Evolutionary conservation across 2,329 filamentous ascomycete genomes (phyloP).

Genomic region (Alternaria ethzedia): DNA sequence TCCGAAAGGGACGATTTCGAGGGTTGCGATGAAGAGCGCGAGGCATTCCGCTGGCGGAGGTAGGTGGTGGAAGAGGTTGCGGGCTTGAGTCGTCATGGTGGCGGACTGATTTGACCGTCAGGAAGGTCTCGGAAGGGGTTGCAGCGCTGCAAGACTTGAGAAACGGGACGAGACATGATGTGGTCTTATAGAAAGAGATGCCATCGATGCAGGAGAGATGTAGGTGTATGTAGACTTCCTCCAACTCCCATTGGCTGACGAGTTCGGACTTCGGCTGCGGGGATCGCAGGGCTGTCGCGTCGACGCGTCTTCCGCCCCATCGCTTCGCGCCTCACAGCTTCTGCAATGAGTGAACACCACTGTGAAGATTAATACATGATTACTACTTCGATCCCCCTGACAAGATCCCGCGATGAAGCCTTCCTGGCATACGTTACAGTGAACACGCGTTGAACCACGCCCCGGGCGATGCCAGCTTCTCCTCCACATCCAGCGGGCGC

Average conservation of each 20-base stretch:
- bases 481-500: neutral
- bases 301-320: neutral
- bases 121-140: neutral
- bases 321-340: neutral
- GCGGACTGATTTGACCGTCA: neutral
- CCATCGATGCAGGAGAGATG: neutral
- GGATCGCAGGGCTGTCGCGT: constrained; percentile 8
- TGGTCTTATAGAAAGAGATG: neutral
- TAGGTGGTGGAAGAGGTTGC: constrained; percentile 26
- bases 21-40: constrained; percentile 29
- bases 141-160: neutral
- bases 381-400: too few species aligned
- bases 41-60: constrained; percentile 34
- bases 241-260: constrained; percentile 9
- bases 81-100: constrained; percentile 20
- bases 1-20: constrained; percentile 31
- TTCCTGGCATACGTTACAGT: neutral
- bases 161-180: neutral
- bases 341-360: neutral
- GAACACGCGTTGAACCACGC: neutral
- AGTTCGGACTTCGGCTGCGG: constrained; percentile 27
- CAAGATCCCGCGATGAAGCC: fast-evolving
- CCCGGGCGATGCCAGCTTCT: neutral
- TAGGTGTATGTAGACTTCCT: constrained; percentile 6
- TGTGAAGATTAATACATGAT: too few species aligned